Evolutionary conservation across 352 stramenopile species (phyloP).

Genomic region (Globisporangium camurandrum): DNA sequence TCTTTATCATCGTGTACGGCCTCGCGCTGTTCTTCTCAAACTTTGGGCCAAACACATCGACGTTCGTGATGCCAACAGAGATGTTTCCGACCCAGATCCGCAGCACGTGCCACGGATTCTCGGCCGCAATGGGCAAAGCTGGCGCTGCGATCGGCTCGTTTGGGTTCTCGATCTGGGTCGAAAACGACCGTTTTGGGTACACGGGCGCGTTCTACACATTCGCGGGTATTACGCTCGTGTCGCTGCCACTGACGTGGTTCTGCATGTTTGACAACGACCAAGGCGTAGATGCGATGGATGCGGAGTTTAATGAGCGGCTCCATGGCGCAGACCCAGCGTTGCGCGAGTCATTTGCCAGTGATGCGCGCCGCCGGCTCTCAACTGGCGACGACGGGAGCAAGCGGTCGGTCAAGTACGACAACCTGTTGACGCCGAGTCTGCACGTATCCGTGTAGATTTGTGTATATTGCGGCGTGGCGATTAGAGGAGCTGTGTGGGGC

Average conservation of each 20-base stretch:
- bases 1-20: conserved; percentile 73
- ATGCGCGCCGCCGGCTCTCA: conserved; percentile 1
- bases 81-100: conserved; percentile 82
- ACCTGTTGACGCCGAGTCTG: conserved; percentile 6
- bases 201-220: conserved; percentile 54
- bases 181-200: conserved; percentile 51
- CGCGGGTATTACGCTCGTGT: conserved; percentile 35
- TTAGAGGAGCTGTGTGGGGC: no score
- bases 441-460: conserved; percentile 7
- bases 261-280: conserved; percentile 62
- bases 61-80: conserved; percentile 87
- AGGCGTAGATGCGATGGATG: conserved; percentile 47
- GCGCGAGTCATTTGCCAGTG: conserved; percentile 10
- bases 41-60: conserved; percentile 83
- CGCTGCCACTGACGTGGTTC: conserved; percentile 54
- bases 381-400: neutral
- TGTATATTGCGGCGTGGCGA: no score
- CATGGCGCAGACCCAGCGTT: conserved; percentile 5
- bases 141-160: conserved; percentile 73
- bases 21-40: conserved; percentile 79
- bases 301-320: conserved; percentile 34
- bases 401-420: conserved; percentile 10
- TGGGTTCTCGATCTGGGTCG: conserved; percentile 57
- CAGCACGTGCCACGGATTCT: conserved; percentile 84
- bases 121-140: conserved; percentile 78